Evolutionary conservation across 176 grass and related monocot species (phyloP), one percentile per base, ranked within the genome.

Genomic region (Avena insularis): DNA sequence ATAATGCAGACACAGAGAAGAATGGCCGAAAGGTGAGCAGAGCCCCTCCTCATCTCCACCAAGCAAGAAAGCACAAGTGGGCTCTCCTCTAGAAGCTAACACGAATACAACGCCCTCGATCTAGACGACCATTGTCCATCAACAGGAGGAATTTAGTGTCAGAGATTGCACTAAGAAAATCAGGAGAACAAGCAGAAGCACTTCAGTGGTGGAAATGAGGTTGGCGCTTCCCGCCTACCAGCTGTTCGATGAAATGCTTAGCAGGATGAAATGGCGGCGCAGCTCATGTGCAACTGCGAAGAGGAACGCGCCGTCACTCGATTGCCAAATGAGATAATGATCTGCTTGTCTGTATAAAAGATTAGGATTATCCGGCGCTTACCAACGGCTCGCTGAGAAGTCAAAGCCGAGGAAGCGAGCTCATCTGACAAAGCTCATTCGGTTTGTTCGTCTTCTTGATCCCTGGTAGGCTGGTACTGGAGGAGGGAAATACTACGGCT

Each of bases 1-100:
- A 91, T 19, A 77, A 91, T 50, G 78, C 49, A 62, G 31, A 66
- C 35, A 63, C 54, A 88, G 61, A 87, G 49, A 80, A 83, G 36
- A 8, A 83, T 25, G 79, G 31, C 65, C 53, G 80, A 76, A 83
- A 82, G 49, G 6, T 8, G 82, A 90, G 54, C 43, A 79, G 50
- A 86, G 64, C 15, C 73, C 93, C 90, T 94, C 29, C 35, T 66
- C 93, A 90, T 94, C 48, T 49, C 51, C 36, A 45, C n/a, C 20
- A 65, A 78, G 27, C 33, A 73, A 84, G 31, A 50, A 78, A 70
- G 49, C 10, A 4, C 38, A 61, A 59, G n/a, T 71, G 84, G 63
- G 10, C 70, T 71, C 62, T 79, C 15, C 75, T 70, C 10, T 3
- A 58, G 27, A 78, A 64, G 4, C 19, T 25, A 15, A 38, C 23